These are phyloP conservation scores for Cutaneotrichosporon spelunceum DNA, from an alignment of 1,284 basidiomycete species.

Conservation along the genomic window DNA sequence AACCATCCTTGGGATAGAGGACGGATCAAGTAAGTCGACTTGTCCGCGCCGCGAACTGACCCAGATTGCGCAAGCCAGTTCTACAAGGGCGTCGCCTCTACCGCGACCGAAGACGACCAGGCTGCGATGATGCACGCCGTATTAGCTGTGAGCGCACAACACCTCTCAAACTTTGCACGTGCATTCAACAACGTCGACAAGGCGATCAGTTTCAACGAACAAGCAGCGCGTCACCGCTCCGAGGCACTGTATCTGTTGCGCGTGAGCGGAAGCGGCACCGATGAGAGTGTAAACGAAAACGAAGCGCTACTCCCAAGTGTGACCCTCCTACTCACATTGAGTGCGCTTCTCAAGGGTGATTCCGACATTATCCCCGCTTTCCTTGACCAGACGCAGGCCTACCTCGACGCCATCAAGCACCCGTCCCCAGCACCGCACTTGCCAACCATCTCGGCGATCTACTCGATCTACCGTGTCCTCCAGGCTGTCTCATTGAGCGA, in stretches of 20 bases:
- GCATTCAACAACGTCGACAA: constrained; percentile 9
- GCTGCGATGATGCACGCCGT: constrained; percentile 8
- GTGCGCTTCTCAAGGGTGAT: background rate
- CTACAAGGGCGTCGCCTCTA: background rate
- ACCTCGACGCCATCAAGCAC: constrained; percentile 3
- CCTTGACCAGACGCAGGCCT: constrained; percentile 4
- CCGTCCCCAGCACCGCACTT: constrained; percentile 2
- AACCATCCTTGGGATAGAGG: constrained; percentile 2
- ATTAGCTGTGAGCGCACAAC: background rate
- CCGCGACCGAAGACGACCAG: constrained; percentile 6
- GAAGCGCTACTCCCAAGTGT: constrained; percentile 4
- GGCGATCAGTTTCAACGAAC: constrained; percentile 6
- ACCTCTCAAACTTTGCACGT: constrained; percentile 3
- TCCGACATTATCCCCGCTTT: constrained; percentile 6
- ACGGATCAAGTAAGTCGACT: background rate
- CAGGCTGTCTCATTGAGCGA: background rate
- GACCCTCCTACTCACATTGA: background rate
- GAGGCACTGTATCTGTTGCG: constrained; percentile 6
- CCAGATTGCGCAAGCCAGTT: constrained; percentile 3
- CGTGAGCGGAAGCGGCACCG: background rate
- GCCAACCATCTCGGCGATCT: background rate
- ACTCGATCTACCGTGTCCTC: constrained; percentile 7
- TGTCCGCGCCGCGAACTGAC: background rate
- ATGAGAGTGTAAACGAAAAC: background rate
- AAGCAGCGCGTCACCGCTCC: constrained; percentile 1